Evolutionary conservation across 495 filamentous ascomycete genomes (phyloP).

Genomic region (Physcia stellaris): DNA sequence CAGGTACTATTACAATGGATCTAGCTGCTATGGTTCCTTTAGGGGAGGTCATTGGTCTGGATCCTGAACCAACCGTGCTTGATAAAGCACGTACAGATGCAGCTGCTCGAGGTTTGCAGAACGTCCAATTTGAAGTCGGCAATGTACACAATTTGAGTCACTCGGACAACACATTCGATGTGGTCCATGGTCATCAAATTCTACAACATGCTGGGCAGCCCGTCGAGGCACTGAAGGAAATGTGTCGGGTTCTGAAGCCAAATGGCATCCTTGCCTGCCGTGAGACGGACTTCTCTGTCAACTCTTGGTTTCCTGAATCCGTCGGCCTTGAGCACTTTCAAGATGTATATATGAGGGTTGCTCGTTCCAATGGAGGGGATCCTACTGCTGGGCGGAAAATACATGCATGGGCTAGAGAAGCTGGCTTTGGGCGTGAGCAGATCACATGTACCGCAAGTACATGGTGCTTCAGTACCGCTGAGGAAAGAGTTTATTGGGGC

Average conservation of each 20-base stretch:
- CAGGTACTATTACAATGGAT: slow-evolving; percentile 42
- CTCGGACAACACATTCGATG: slow-evolving; percentile 37
- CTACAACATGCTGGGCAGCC: slow-evolving; percentile 36
- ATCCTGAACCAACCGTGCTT: slow-evolving; percentile 23
- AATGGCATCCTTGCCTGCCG: slow-evolving; percentile 40
- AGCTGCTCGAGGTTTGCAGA: slow-evolving; percentile 23
- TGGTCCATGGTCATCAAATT: slow-evolving; percentile 41
- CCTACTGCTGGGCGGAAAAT: slow-evolving; percentile 36
- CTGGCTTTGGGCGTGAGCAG: slow-evolving; percentile 26
- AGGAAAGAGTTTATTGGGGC: slow-evolving; percentile 33
- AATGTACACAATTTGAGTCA: slow-evolving; percentile 33
- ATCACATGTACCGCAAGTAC: slow-evolving; percentile 25
- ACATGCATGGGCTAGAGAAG: slow-evolving; percentile 35
- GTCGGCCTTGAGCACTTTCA: slow-evolving; percentile 27
- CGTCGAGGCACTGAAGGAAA: slow-evolving; percentile 29
- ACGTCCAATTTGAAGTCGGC: slow-evolving; percentile 31
- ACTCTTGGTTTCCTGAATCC: slow-evolving; percentile 33
- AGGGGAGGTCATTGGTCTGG: slow-evolving; percentile 32
- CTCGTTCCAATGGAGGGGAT: slow-evolving; percentile 28
- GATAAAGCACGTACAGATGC: slow-evolving; percentile 25
- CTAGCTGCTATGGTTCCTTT: slow-evolving; percentile 32
- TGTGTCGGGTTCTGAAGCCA: slow-evolving; percentile 32
- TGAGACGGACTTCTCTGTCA: slow-evolving; percentile 29
- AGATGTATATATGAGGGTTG: slow-evolving; percentile 25
- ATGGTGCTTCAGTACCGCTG: slow-evolving; percentile 32